phyloP scores from a whole-genome alignment of 139 green algal species.

The Spirogloea muscicola region DNA sequence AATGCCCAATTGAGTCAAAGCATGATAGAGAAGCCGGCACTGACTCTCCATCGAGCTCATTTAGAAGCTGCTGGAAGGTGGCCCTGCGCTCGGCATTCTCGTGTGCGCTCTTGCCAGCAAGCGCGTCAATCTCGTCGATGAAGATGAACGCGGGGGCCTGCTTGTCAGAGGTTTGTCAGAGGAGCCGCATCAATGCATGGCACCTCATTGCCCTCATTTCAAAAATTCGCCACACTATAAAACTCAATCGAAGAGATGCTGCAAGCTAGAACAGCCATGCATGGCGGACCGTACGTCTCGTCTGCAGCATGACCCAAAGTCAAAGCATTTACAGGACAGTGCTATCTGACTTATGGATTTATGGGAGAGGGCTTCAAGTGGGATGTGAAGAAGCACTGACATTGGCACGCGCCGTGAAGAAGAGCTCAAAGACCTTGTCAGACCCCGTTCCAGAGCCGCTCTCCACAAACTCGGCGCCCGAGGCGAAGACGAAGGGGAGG shows the following conservation, averaged over 20 bases:
- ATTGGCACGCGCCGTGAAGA: constrained; percentile 12
- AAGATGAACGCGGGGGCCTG: constrained; percentile 81
- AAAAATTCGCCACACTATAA: too few relatives aligned
- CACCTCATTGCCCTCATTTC: neutral
- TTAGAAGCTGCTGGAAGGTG: neutral
- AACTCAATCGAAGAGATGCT: too few relatives aligned
- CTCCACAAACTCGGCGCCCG: constrained; percentile 66
- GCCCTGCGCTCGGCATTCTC: constrained; percentile 12
- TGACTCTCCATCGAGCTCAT: constrained; percentile 5
- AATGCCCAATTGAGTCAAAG: too few relatives aligned
- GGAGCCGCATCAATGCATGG: neutral
- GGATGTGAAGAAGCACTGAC: too few relatives aligned
- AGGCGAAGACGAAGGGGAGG: constrained; percentile 77
- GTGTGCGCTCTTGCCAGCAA: constrained; percentile 64
- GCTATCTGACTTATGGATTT: too few relatives aligned
- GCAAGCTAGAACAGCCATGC: too few relatives aligned
- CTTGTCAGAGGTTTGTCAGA: neutral
- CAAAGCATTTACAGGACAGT: too few relatives aligned
- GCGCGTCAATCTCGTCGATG: constrained; percentile 95
- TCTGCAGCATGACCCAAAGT: too few relatives aligned
- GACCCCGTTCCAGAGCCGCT: constrained; percentile 62
- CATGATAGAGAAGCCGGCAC: too few relatives aligned
- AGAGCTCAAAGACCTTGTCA: constrained; percentile 77
- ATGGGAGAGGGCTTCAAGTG: too few relatives aligned
- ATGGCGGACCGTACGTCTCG: too few relatives aligned